These are phyloP conservation scores for Haematococcus sp. DNA, from an alignment of 139 green algal genomes.

Conservation along the genomic window DNA sequence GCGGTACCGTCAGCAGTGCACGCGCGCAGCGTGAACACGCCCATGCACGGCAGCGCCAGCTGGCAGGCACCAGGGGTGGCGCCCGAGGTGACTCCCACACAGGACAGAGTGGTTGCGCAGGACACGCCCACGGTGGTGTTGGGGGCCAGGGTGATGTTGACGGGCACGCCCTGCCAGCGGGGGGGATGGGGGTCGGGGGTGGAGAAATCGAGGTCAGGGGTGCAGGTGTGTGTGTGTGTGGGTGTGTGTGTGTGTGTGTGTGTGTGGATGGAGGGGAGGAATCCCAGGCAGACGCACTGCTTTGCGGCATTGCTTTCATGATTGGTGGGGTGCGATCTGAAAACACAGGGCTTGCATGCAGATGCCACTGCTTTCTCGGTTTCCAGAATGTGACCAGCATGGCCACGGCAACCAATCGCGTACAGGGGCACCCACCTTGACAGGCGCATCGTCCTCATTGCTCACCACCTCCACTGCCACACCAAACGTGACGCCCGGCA, in stretches of 20 bases:
- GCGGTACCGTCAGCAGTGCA: not conserved
- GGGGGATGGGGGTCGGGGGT: not conserved
- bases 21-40: constrained; percentile 26
- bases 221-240: too few species aligned
- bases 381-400: too few species aligned
- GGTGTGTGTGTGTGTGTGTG: too few species aligned
- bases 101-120: not conserved
- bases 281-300: too few species aligned
- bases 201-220: too few species aligned
- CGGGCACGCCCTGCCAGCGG: not conserved
- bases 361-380: too few species aligned
- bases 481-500: constrained; percentile 32
- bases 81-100: not conserved
- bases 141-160: constrained; percentile 17
- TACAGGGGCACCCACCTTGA: constrained; percentile 9
- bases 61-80: constrained; percentile 21
- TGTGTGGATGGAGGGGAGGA: too few species aligned
- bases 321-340: too few species aligned
- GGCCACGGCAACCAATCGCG: not conserved
- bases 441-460: constrained; percentile 26
- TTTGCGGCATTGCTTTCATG: too few species aligned
- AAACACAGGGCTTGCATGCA: too few species aligned
- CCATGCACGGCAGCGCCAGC: constrained; percentile 40
- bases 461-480: constrained; percentile 22
- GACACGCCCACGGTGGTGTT: constrained; percentile 9